Percentiles rank a stretch among this genome's conserved stretches.
phyloP scores from a whole-genome alignment of 2,329 filamentous ascomycete genomes.

The Grosmannia clavigera region DNA sequence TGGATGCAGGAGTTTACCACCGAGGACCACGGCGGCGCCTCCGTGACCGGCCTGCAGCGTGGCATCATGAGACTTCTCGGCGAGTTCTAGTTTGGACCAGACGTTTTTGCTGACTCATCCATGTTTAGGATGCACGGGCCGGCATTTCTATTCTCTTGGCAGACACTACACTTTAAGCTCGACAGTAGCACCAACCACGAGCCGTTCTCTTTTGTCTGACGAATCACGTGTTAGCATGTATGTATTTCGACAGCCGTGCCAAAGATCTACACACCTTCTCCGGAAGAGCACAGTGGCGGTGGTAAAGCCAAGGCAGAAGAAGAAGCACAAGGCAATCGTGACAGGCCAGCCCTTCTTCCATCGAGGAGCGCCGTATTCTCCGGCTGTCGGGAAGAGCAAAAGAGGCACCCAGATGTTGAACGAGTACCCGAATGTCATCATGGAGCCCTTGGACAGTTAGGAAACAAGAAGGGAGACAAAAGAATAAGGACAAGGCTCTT shows the following conservation, averaged over 20 bases:
- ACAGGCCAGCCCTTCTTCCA: conserved; percentile 37
- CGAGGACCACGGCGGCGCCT: conserved; percentile 8
- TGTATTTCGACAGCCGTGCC: no score
- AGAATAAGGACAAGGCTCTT: no score
- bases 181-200: no score
- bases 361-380: conserved; percentile 27
- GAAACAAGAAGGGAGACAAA: no score
- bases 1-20: conserved; percentile 5
- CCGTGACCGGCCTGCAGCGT: conserved; percentile 5
- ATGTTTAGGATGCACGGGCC: no score
- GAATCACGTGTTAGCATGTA: no score
- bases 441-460: no score
- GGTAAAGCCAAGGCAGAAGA: conserved; percentile 30
- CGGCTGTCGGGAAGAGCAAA: conserved; percentile 28
- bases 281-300: conserved; percentile 23
- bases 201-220: no score
- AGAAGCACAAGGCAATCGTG: conserved; percentile 30
- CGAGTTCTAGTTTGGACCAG: not conserved
- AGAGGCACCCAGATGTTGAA: conserved; percentile 25
- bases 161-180: no score
- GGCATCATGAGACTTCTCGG: conserved; percentile 4
- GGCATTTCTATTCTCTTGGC: no score
- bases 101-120: no score
- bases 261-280: conserved; percentile 12
- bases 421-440: no score